Evolutionary conservation across 768 basidiomycete genomes (phyloP), one percentile per base, ranked within the genome.

Genomic region (Lactarius deliciosus): DNA sequence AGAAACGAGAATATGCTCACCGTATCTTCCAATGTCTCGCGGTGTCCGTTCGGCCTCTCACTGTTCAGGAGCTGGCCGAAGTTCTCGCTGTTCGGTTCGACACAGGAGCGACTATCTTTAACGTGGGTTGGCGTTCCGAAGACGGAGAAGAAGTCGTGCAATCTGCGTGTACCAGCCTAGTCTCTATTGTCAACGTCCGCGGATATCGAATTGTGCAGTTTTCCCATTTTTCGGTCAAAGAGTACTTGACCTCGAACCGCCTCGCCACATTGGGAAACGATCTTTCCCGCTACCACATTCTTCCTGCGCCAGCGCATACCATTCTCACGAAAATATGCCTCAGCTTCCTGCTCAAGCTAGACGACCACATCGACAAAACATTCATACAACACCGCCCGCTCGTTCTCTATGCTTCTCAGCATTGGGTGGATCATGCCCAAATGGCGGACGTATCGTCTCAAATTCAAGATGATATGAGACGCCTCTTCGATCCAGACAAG

Each of bases 221-320:
- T 20, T 54, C 58, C 0, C 67, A 65, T 13, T 68, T 60, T 25
- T 66, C 67, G 0, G 67, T 66, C 22, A 60, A 68, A 5, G 67
- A 68, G 20, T 68, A 20, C 64, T 65, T 68, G 43, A 60, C 47
- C 4, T 68, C 67, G 11, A 15, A 53, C 1, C 67, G 60, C 30
- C 64, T 68, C 18, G 28, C 20, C 3, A 18, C 7, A 0, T 41
- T 28, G 8, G 55, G 36, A 40, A n/a, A 57, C 2, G 18, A 9
- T 11, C 55, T 66, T 34, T 68, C 67, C 8, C n/a, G 18, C 20
- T 68, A 65, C 22, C 60, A 57, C 45, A 41, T 68, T n/a, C 38
- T 41, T 3, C 45, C 45, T 30, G 54, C 45, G 20, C 36, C 32
- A 0, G 64, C 64, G 10, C 67, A 68, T 53, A 50, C 40, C 2